Conservation (phyloP, 192 early-diverging fungal species). For the Coemansia sp. region DNA sequence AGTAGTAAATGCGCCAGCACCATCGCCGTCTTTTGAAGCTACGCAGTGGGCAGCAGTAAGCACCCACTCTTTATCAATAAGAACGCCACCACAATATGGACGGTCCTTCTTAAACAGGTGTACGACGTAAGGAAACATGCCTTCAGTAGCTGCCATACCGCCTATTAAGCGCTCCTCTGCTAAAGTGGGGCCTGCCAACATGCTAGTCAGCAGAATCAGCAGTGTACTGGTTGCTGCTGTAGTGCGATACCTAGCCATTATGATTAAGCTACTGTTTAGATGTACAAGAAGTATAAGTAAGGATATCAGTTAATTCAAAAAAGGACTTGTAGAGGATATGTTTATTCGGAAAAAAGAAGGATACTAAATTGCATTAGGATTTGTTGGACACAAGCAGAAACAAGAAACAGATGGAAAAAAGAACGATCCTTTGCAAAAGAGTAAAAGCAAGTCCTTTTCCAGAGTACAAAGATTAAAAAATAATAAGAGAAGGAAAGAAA, state of each 20-base stretch:
- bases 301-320: no score
- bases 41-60: constrained; percentile 57
- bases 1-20: constrained; percentile 22
- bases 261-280: no score
- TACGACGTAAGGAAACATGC: constrained; percentile 45
- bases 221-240: no score
- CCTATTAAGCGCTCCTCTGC: constrained; percentile 36
- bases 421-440: no score
- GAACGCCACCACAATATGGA: constrained; percentile 40
- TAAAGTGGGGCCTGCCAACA: neutral
- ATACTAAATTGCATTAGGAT: neutral
- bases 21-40: constrained; percentile 5
- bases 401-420: neutral
- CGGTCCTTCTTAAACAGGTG: constrained; percentile 44
- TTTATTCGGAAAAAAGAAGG: no score
- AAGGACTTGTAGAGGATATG: no score
- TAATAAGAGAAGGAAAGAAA: no score
- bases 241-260: no score
- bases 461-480: no score
- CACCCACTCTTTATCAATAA: constrained; percentile 46
- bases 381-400: neutral
- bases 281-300: no score
- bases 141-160: constrained; percentile 19
- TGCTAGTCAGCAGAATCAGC: constrained; percentile 8
- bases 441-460: no score